Conservation (phyloP, 1,139 yeast genomes). For the Eremothecium coryli region DNA sequence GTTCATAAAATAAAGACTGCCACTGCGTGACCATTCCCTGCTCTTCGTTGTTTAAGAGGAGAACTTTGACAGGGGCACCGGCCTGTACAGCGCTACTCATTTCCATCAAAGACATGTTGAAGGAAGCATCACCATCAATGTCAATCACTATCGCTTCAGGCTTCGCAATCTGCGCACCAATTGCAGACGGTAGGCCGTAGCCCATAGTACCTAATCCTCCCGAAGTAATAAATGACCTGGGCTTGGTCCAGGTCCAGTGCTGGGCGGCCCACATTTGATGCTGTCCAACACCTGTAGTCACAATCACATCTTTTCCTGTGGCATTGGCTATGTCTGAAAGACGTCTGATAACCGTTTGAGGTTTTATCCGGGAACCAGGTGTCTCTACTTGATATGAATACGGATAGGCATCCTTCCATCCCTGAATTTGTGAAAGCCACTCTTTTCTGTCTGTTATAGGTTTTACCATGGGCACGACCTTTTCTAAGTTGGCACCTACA, state of each 20-base stretch:
- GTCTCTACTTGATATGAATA: conserved; percentile 69
- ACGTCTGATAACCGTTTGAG: conserved; percentile 81
- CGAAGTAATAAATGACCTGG: conserved; percentile 88
- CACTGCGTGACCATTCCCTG: conserved; percentile 99
- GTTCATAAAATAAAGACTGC: conserved; percentile 95
- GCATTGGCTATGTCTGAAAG: conserved; percentile 62
- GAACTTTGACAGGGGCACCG: conserved; percentile 76
- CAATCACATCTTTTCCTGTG: conserved; percentile 64
- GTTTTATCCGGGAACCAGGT: conserved; percentile 76
- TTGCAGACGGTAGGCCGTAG: conserved; percentile 92
- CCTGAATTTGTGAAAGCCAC: conserved; percentile 66
- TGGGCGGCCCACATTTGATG: conserved; percentile 99
- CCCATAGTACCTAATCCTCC: conserved; percentile 99
- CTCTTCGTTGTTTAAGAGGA: conserved; percentile 90
- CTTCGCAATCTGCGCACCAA: conserved; percentile 94
- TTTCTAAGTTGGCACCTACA: conserved; percentile 65
- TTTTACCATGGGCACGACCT: conserved; percentile 62
- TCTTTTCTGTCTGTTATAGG: conserved; percentile 57
- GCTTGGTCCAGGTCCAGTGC: conserved; percentile 85
- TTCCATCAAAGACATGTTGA: conserved; percentile 94
- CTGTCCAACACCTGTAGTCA: conserved; percentile 98
- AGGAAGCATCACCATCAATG: conserved; percentile 97
- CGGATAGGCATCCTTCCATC: conserved; percentile 84
- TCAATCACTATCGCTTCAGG: conserved; percentile 94
- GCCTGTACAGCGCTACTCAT: conserved; percentile 92